Percentiles rank a stretch among this genome's conserved stretches.
phyloP scores from a whole-genome alignment of 305 asterid species.

The Fraxinus velutina region DNA sequence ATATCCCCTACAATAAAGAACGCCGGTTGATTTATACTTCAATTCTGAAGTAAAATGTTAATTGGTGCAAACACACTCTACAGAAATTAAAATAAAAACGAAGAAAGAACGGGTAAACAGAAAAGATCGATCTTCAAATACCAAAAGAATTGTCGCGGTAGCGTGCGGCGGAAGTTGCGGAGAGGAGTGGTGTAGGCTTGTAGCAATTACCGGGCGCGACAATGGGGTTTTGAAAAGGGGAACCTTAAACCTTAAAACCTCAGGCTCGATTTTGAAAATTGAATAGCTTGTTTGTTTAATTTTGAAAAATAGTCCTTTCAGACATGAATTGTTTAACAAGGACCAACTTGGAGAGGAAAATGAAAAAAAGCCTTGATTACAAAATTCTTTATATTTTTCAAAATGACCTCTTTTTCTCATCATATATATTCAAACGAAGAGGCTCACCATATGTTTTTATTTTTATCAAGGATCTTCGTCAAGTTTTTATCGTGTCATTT shows the following conservation, averaged over 20 bases:
- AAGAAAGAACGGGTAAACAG: neutral
- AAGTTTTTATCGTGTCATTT: neutral
- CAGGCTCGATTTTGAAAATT: neutral
- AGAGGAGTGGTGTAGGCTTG: neutral
- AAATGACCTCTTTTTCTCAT: neutral
- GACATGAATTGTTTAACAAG: neutral
- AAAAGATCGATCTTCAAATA: neutral
- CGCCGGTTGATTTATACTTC: neutral
- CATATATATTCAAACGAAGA: neutral
- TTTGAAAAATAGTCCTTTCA: neutral
- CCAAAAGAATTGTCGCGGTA: neutral
- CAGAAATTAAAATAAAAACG: neutral
- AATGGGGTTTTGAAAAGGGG: neutral
- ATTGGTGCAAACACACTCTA: neutral
- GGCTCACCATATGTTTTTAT: neutral
- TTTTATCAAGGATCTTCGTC: neutral
- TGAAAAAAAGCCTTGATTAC: neutral
- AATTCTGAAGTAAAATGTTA: neutral
- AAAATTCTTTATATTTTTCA: neutral
- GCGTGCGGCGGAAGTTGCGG: neutral
- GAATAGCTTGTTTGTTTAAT: neutral
- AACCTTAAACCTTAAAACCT: neutral
- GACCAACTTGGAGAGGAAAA: neutral
- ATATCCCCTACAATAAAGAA: conserved; percentile 18
- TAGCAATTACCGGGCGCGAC: neutral